These are phyloP conservation scores for Nakaseomyces sp. DNA, from an alignment of 1,139 yeast species.

Conservation along the genomic window DNA sequence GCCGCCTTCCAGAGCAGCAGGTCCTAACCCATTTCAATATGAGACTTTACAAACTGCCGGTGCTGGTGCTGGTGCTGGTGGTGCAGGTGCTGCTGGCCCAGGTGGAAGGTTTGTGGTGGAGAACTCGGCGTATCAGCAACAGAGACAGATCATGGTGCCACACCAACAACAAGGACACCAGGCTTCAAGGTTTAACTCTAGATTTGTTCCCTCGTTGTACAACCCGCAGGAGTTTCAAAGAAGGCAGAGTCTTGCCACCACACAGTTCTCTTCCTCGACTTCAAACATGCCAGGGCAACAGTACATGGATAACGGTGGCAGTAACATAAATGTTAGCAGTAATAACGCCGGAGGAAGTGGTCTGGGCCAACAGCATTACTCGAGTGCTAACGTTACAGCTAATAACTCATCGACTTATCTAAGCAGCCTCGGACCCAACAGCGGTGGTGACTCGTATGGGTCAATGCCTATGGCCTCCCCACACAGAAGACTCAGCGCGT, in stretches of 20 bases:
- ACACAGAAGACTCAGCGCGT: slow-evolving; percentile 27
- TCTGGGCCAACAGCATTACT: slow-evolving; percentile 9
- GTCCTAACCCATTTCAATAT: slow-evolving; percentile 36
- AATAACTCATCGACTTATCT: slow-evolving; percentile 5
- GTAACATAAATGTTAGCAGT: background rate
- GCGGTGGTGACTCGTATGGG: background rate
- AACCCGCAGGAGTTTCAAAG: slow-evolving; percentile 30
- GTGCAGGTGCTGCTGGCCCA: background rate
- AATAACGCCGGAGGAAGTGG: slow-evolving; percentile 12
- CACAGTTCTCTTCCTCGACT: slow-evolving; percentile 9
- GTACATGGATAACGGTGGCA: background rate
- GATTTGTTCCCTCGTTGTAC: slow-evolving; percentile 11
- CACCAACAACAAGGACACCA: slow-evolving; percentile 9
- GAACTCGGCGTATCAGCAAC: slow-evolving; percentile 12
- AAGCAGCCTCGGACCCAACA: background rate
- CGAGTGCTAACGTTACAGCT: slow-evolving; percentile 4
- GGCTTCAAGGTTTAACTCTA: slow-evolving; percentile 1
- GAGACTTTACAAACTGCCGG: slow-evolving; percentile 22
- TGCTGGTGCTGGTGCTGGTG: background rate
- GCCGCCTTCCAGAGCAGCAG: slow-evolving; percentile 42
- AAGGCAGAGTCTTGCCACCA: slow-evolving; percentile 34
- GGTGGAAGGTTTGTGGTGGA: slow-evolving; percentile 9
- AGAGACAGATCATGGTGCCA: slow-evolving; percentile 12
- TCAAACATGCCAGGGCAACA: background rate
- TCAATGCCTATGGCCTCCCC: slow-evolving; percentile 14